Evolutionary conservation across 108 stramenopile species (phyloP).

Genomic region (Pseudonitzschia multiseries): DNA sequence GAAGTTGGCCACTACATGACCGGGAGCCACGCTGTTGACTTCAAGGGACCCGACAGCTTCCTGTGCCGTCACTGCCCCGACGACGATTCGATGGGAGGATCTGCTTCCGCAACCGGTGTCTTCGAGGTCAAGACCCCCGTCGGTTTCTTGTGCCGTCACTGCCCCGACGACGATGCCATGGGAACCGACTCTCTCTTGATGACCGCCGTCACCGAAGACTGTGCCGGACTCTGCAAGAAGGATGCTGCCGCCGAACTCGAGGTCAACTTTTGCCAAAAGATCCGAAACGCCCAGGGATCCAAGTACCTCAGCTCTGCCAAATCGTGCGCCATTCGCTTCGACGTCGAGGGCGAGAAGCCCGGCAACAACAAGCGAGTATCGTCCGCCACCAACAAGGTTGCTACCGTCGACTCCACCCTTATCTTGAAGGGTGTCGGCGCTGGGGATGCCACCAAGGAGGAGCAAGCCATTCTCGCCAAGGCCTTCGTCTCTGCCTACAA

Average conservation of each 20-base stretch:
- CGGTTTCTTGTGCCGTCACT: conserved; percentile 6
- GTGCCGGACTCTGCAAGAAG: conserved; percentile 17
- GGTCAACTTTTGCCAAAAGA: conserved; percentile 14
- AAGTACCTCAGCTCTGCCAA: conserved; percentile 10
- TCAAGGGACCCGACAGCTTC: not conserved
- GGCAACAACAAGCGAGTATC: not conserved
- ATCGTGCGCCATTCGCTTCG: conserved; percentile 4
- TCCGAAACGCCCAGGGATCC: not conserved
- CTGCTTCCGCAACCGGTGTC: not conserved
- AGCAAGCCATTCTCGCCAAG: conserved; percentile 15
- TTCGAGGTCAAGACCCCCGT: conserved; percentile 13
- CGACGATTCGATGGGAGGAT: conserved; percentile 2
- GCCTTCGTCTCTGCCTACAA: conserved; percentile 21
- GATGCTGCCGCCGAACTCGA: conserved; percentile 15
- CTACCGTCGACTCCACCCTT: conserved; percentile 10
- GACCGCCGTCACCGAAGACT: conserved; percentile 7
- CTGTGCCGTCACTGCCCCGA: not conserved
- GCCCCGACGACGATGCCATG: conserved; percentile 12
- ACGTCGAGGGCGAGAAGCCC: not conserved
- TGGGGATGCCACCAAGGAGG: conserved; percentile 12
- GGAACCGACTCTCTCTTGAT: conserved; percentile 7
- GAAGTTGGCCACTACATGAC: conserved; percentile 16
- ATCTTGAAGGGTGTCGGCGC: conserved; percentile 15
- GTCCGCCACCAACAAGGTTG: not conserved
- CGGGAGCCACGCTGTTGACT: not conserved